Base-by-base conservation (phyloP, 129 eudicot genomes). In the Pseudognaphalium luteoalbum region DNA sequence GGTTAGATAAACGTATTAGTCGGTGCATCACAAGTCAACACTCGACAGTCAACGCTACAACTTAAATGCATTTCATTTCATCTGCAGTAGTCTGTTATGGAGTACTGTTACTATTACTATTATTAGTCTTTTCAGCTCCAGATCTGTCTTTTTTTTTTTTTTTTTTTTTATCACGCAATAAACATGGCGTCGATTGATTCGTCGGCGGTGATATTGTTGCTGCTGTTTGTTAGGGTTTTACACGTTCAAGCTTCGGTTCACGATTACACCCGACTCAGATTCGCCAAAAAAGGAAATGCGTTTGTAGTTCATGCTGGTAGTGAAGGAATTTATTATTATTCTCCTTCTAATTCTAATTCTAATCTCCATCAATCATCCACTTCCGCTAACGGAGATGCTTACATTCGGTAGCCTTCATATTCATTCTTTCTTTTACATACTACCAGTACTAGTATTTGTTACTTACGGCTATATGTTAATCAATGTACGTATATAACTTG, bases 231-330 rank as follows among this genome's bases (percentile, higher is more conserved):
- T 32, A 65, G 68, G 39, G 37, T 81, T 30, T 2, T 50, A 15
- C 17, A 50, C 62, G 59, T 67, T 64, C 85, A 89, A 58, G 93
- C 90, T 14, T 92, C 97, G 16, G 90, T 92, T 71, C 96, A 92
- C 22, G 78, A 84, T 19, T 92, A 92, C 81, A 47, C 47, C 63
- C 88, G 72, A 32, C 73, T 70, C 44, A 87, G 73, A 63, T 89
- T 92, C 76, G 59, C 81, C 29, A 78, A 70, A 34, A 92, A 92
- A 34, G 97, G 96, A 42, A 92, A 92, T 75, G 90, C 97, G 3
- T 92, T 80, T 70, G 91, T 89, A 4, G 83, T 92, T 37, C 93
- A 92, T 57, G 97, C 91, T 50, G 97, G 97, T 5, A 89, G 96
- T 68, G 97, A 92, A 50, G 97, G 97, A 58, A 87, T 92, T 28